Conservation (phyloP, 2,329 filamentous ascomycete genomes). For the Penicillium sp. region DNA sequence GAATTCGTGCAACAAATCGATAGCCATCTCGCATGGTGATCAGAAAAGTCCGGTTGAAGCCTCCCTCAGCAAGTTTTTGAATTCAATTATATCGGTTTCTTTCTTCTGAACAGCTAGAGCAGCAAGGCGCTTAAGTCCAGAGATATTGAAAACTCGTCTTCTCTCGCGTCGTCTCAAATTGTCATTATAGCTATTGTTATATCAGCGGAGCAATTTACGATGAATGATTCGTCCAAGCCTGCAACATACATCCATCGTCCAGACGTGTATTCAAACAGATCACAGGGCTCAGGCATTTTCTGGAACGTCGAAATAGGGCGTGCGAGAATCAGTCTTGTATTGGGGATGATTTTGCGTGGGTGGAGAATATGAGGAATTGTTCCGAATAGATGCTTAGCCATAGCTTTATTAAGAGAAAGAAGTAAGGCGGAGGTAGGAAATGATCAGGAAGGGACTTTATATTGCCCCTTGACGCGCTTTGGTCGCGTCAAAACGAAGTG, state of each 20-base stretch:
- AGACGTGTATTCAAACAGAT: not conserved
- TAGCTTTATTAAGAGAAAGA: not conserved
- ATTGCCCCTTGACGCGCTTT: no score
- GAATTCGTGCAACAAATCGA: not conserved
- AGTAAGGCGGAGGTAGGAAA: not conserved
- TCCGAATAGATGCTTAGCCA: not conserved
- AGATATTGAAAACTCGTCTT: not conserved
- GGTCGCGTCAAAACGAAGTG: no score
- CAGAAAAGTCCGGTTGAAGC: not conserved
- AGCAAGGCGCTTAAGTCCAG: not conserved
- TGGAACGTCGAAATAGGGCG: not conserved
- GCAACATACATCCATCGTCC: not conserved
- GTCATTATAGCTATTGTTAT: not conserved
- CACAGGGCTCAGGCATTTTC: not conserved
- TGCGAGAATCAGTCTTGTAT: not conserved
- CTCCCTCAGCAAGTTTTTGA: not conserved
- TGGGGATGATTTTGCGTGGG: not conserved
- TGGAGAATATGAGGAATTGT: no score
- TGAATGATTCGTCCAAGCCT: not conserved
- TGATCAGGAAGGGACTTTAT: no score
- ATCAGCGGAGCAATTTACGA: not conserved
- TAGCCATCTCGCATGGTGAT: not conserved
- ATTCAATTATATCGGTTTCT: not conserved
- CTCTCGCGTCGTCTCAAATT: not conserved
- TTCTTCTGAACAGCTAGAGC: not conserved